Conservation (phyloP, 2,329 filamentous ascomycete species). For the Truncatella angustata region DNA sequence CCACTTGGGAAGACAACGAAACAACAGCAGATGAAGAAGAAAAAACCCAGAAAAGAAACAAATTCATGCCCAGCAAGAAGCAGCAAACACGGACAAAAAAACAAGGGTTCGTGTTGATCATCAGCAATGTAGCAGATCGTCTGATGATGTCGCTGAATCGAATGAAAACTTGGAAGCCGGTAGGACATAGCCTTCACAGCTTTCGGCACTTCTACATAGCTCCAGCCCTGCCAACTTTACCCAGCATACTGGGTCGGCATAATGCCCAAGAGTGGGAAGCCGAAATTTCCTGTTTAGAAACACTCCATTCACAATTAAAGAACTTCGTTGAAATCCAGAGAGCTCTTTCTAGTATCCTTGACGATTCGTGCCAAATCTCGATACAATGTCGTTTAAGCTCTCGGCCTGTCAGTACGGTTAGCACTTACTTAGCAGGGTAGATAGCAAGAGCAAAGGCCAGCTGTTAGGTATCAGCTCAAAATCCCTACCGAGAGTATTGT, state of each 20-base stretch:
- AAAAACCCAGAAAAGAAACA: too few relatives aligned
- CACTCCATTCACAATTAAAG: not conserved
- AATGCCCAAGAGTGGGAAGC: not conserved
- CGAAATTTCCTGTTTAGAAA: not conserved
- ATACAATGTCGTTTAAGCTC: slow-evolving; percentile 4
- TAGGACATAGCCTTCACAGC: too few relatives aligned
- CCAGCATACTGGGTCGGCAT: not conserved
- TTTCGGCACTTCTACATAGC: not conserved
- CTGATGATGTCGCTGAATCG: not conserved
- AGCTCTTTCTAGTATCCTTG: not conserved
- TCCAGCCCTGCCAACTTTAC: slow-evolving; percentile 1
- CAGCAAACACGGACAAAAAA: too few relatives aligned
- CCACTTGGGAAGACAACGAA: not conserved
- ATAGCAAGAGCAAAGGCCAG: not conserved
- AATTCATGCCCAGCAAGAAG: too few relatives aligned
- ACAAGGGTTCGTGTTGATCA: not conserved
- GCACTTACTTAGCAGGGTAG: not conserved
- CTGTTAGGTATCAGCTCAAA: not conserved
- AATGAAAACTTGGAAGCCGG: too few relatives aligned
- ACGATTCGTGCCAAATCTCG: not conserved
- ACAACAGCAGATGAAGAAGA: too few relatives aligned
- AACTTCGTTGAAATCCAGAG: not conserved
- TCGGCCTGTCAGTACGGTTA: not conserved
- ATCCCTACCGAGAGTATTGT: not conserved
- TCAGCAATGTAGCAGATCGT: too few relatives aligned